phyloP scores from a whole-genome alignment of 2,329 filamentous ascomycete genomes.

The Neonectria punicea region DNA sequence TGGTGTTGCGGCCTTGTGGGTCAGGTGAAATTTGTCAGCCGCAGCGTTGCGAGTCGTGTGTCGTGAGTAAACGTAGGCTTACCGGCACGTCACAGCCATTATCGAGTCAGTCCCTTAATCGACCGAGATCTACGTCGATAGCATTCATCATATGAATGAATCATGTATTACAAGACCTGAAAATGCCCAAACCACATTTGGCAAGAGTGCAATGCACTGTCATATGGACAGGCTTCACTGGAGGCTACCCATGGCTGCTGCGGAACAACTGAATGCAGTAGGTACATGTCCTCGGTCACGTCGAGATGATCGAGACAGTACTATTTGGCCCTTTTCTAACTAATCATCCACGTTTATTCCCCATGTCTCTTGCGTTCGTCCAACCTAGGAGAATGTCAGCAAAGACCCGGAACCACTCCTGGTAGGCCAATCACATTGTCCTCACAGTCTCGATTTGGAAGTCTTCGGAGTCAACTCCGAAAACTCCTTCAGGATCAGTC shows the following conservation, averaged over 20 bases:
- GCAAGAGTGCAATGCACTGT: background rate
- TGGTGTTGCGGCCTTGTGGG: background rate
- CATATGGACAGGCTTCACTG: background rate
- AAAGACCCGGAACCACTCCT: background rate
- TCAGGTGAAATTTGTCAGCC: background rate
- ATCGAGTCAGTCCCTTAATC: background rate
- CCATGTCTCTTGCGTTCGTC: background rate
- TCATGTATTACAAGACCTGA: background rate
- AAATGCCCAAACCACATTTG: background rate
- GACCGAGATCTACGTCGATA: background rate
- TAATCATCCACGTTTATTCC: background rate
- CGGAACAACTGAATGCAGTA: background rate
- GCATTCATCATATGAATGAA: background rate
- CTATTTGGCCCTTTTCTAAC: background rate
- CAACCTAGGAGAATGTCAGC: background rate
- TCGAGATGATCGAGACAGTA: background rate
- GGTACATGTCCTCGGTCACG: background rate
- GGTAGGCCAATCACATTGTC: constrained; percentile 31
- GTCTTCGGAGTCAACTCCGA: constrained; percentile 36
- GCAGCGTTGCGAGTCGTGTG: background rate
- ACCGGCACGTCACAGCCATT: background rate
- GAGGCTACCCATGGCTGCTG: background rate
- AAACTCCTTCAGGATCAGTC: constrained; percentile 34
- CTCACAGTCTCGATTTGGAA: constrained; percentile 29
- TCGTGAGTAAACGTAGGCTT: background rate